Evolutionary conservation across 495 filamentous ascomycete genomes (phyloP), one percentile per base, ranked within the genome.

Genomic region (Annulohypoxylon moriforme): DNA sequence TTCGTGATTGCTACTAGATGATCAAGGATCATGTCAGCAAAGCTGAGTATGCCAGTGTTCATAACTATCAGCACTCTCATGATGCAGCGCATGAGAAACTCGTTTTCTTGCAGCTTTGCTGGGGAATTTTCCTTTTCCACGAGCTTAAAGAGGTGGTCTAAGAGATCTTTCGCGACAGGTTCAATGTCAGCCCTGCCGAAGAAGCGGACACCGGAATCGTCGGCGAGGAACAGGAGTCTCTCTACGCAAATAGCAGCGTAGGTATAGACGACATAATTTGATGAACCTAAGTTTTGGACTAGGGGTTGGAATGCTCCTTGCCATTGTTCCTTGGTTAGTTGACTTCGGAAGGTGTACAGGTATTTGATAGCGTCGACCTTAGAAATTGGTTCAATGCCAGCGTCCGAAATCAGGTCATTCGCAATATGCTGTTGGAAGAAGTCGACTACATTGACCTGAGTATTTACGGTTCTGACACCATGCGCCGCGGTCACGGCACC

Each of bases 301-400:
- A 99, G 84, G 8, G 97, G 87, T 14, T 94, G 92, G 74, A 99
- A 93, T 3, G 94, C 94, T 60, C 88, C 88, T 57, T 90, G 89
- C 93, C 96, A 97, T 76, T 97, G 92, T 29, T 89, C 87, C 80
- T 93, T 92, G 33, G 93, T 92, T 69, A 90, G 77, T 73, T 97
- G 93, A 77, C 93, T 96, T 61, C 96, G 89, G 89, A 99, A 99
- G 49, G 88, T 91, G 81, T 98, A 97, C 20, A 98, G 85, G 77
- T 94, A 99, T 77, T 98, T 98, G 82, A 99, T 97, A 16, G 95
- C 94, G 80, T 97, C 96, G 20, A 98, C 96, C 81, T 97, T 94
- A 58, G 97, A 86, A 66, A 99, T 94, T 13, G 94, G 91, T 70
- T 95, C 85, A 0, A 91, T 85, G 10, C 86, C 87, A 4, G 85